These are phyloP conservation scores for Candida tropicalis DNA, from an alignment of 1,139 yeast species.

Conservation along the genomic window DNA sequence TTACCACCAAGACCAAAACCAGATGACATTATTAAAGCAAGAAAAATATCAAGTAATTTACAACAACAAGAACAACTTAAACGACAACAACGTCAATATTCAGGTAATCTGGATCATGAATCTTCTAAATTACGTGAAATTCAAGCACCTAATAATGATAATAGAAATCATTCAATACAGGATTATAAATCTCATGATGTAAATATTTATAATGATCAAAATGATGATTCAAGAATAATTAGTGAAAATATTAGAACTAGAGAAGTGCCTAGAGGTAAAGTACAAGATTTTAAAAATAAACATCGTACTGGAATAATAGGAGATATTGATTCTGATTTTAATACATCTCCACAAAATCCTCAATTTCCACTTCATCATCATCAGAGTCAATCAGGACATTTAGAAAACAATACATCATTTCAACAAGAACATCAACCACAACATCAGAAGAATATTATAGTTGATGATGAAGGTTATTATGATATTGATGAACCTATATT, in stretches of 20 bases:
- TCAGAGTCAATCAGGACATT: not conserved
- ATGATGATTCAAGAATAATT: too few species aligned
- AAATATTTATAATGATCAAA: too few species aligned
- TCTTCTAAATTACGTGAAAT: slow-evolving; percentile 1
- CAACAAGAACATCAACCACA: not conserved
- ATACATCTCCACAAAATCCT: not conserved
- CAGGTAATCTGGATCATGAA: not conserved
- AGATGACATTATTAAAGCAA: slow-evolving; percentile 33
- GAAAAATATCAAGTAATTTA: slow-evolving; percentile 28
- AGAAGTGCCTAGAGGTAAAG: not conserved
- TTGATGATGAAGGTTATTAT: slow-evolving; percentile 37
- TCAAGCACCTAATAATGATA: not conserved
- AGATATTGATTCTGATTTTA: not conserved
- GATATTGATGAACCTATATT: slow-evolving; percentile 42
- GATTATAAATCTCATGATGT: not conserved
- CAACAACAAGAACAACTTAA: slow-evolving; percentile 10
- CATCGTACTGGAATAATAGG: not conserved
- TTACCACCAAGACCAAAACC: slow-evolving; percentile 44
- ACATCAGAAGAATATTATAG: slow-evolving; percentile 2
- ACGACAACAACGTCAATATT: not conserved
- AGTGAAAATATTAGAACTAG: not conserved
- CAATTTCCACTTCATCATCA: not conserved
- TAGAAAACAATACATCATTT: not conserved
- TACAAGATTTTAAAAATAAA: not conserved
- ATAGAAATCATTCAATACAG: not conserved